These are phyloP conservation scores for Chlorokybus atmophyticus DNA, from an alignment of 139 green algal species.

Conservation along the genomic window DNA sequence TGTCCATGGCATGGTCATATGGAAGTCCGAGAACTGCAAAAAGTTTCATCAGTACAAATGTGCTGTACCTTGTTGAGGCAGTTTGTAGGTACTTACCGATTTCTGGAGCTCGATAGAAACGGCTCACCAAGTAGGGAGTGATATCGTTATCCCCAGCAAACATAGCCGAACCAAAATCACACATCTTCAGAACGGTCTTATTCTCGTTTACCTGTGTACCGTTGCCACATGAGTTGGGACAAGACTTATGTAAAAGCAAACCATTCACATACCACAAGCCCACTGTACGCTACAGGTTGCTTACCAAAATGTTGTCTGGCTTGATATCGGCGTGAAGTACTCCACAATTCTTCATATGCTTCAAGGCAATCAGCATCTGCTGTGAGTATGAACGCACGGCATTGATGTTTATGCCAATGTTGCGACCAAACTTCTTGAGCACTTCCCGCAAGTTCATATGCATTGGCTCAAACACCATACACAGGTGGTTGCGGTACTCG, in stretches of 20 bases:
- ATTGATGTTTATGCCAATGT: slow-evolving; percentile 80
- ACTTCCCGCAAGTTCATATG: slow-evolving; percentile 36
- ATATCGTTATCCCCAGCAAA: slow-evolving; percentile 84
- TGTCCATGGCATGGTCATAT: slow-evolving; percentile 87
- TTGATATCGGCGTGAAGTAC: slow-evolving; percentile 98
- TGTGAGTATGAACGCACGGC: slow-evolving; percentile 77
- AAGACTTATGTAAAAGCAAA: too few species aligned
- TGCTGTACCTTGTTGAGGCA: too few species aligned
- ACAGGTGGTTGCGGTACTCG: slow-evolving; percentile 87
- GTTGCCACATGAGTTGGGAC: neutral
- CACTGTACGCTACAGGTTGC: neutral
- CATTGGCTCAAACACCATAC: slow-evolving; percentile 60
- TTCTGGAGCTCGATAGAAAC: slow-evolving; percentile 93
- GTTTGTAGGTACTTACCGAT: slow-evolving; percentile 63
- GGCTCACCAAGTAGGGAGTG: slow-evolving; percentile 89
- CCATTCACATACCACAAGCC: too few species aligned
- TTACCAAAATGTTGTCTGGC: slow-evolving; percentile 94
- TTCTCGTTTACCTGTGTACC: slow-evolving; percentile 52
- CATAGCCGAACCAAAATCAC: slow-evolving; percentile 93
- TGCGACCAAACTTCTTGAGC: slow-evolving; percentile 82
- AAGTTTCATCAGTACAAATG: too few species aligned
- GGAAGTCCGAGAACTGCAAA: slow-evolving; percentile 70
- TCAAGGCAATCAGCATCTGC: slow-evolving; percentile 85
- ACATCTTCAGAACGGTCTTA: slow-evolving; percentile 66
- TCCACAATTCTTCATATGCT: slow-evolving; percentile 69